A percentile compares a stretch with the other conserved stretches of the same genome.
phyloP scores from a whole-genome alignment of 1,139 yeast genomes.

The Taphrina flavorubra region DNA sequence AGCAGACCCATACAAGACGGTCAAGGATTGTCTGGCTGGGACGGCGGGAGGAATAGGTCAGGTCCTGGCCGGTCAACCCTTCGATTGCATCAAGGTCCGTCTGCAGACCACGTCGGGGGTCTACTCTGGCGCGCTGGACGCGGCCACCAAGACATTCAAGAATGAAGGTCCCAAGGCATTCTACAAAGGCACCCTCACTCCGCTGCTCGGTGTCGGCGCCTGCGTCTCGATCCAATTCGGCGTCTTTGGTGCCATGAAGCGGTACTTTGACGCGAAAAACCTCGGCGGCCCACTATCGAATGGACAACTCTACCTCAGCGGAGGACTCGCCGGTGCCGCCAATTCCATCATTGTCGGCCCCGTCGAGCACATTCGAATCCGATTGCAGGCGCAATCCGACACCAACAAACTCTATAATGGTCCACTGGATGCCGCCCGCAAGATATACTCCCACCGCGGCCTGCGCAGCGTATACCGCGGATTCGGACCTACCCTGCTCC shows the following conservation, averaged over 20 bases:
- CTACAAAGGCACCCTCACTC: conserved; percentile 86
- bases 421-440: conserved; percentile 76
- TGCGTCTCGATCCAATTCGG: conserved; percentile 88
- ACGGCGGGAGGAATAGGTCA: conserved; percentile 94
- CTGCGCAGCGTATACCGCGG: conserved; percentile 80
- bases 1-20: conserved; percentile 37
- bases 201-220: conserved; percentile 88
- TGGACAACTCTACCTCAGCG: conserved; percentile 71
- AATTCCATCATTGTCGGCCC: conserved; percentile 75
- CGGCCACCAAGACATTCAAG: conserved; percentile 67
- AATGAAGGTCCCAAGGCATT: conserved; percentile 82
- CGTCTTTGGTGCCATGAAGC: conserved; percentile 91
- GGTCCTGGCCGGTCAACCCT: conserved; percentile 94
- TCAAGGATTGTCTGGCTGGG: conserved; percentile 85
- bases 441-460: conserved; percentile 62
- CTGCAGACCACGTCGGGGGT: conserved; percentile 71
- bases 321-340: conserved; percentile 78
- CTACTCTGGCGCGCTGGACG: conserved; percentile 76
- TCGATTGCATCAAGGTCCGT: conserved; percentile 88
- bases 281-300: conserved; percentile 51
- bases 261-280: conserved; percentile 61
- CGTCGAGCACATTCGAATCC: conserved; percentile 74
- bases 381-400: conserved; percentile 54
- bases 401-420: conserved; percentile 62
- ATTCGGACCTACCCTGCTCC: conserved; percentile 81